Evolutionary conservation across 805 yeast species (phyloP).

Genomic region (Candida ipomoeae): DNA sequence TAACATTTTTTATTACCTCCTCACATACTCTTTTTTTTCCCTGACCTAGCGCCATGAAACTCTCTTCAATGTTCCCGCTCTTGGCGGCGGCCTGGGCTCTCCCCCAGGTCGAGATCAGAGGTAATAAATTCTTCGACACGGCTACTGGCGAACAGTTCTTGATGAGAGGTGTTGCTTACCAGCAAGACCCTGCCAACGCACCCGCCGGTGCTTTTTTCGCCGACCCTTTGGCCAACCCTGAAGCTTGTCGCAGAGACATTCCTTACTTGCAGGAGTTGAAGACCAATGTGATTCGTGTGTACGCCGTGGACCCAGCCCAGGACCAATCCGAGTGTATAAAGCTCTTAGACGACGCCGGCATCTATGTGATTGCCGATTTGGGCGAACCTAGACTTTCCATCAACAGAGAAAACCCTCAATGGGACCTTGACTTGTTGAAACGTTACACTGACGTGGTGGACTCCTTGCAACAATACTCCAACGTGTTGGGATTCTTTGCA

Average conservation of each 20-base stretch:
- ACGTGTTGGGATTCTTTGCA: slow-evolving; percentile 77
- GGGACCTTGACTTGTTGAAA: slow-evolving; percentile 58
- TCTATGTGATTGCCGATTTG: slow-evolving; percentile 86
- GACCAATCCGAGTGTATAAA: slow-evolving; percentile 71
- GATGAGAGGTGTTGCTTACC: slow-evolving; percentile 77
- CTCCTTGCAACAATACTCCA: slow-evolving; percentile 62
- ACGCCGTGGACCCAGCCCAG: slow-evolving; percentile 59
- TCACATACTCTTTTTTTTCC: not conserved
- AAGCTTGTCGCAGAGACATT: slow-evolving; percentile 65
- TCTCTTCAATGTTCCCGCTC: slow-evolving; percentile 23
- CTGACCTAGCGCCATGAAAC: slow-evolving; percentile 18
- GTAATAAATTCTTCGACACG: slow-evolving; percentile 75
- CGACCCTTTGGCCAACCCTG: slow-evolving; percentile 68
- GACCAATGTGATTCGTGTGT: slow-evolving; percentile 73
- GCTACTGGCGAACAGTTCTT: slow-evolving; percentile 66
- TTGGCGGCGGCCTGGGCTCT: slow-evolving; percentile 17
- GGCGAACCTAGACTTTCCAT: slow-evolving; percentile 66
- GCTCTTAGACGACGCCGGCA: slow-evolving; percentile 72
- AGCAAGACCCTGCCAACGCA: slow-evolving; percentile 53
- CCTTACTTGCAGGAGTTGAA: slow-evolving; percentile 59
- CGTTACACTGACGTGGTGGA: slow-evolving; percentile 73
- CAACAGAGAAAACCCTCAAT: slow-evolving; percentile 56
- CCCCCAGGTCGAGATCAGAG: slow-evolving; percentile 57
- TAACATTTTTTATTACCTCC: not conserved
- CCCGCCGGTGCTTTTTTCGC: slow-evolving; percentile 35